These are phyloP conservation scores for Exutisphaerella laricina DNA, from an alignment of 2,329 filamentous ascomycete species.

Conservation along the genomic window DNA sequence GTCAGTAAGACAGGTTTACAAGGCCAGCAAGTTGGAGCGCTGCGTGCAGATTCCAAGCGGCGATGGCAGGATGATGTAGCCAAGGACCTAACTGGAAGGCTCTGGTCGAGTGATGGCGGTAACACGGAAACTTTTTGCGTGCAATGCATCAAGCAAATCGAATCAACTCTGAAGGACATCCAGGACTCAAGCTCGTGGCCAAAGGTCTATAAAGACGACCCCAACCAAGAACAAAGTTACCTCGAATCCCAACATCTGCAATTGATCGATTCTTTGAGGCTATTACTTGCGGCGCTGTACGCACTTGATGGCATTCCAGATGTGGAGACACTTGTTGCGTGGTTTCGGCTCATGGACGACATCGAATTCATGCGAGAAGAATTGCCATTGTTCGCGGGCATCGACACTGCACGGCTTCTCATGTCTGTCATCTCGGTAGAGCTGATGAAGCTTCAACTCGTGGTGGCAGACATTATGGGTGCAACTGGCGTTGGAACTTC, in stretches of 20 bases:
- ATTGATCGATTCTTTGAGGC: conserved; percentile 55
- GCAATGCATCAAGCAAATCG: conserved; percentile 19
- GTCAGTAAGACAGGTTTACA: conserved; percentile 15
- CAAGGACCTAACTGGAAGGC: conserved; percentile 12
- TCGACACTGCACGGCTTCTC: conserved; percentile 57
- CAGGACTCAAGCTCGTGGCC: conserved; percentile 32
- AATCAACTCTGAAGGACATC: conserved; percentile 19
- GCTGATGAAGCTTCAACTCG: conserved; percentile 63
- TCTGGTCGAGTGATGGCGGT: conserved; percentile 12
- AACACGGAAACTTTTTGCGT: conserved; percentile 17
- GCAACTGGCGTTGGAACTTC: conserved; percentile 14
- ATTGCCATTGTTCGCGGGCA: conserved; percentile 31
- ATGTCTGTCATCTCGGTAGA: conserved; percentile 65
- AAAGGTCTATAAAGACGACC: conserved; percentile 19
- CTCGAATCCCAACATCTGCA: conserved; percentile 61
- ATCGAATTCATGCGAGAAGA: conserved; percentile 62
- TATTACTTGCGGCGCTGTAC: conserved; percentile 50
- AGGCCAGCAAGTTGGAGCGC: conserved; percentile 8
- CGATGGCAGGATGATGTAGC: conserved; percentile 24
- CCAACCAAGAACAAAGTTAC: conserved; percentile 49
- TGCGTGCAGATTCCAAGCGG: conserved; percentile 6
- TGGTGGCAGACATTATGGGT: conserved; percentile 48
- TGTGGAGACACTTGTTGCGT: conserved; percentile 55
- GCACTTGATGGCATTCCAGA: conserved; percentile 18
- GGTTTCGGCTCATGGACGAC: conserved; percentile 68